A percentile compares a stretch with the other conserved stretches of the same genome.
Evolutionary conservation across 83 land plant genomes (phyloP).

Genomic region (Isoetes engelmannii): DNA sequence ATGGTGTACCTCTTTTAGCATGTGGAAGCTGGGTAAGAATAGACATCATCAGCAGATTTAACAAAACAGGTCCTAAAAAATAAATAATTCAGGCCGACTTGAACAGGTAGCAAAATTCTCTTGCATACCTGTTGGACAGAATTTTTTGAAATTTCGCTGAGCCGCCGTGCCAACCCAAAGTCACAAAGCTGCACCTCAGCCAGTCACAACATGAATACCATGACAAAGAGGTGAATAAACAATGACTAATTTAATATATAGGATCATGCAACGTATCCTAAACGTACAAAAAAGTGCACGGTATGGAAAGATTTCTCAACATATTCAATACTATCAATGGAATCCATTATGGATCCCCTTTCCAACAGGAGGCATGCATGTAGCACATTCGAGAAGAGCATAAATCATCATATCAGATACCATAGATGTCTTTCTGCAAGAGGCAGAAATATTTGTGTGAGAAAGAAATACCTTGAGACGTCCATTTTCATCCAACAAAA

Average conservation of each 20-base stretch:
- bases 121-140: conserved; percentile 57
- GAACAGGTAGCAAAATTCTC: neutral
- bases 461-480: conserved; percentile 59
- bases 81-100: neutral
- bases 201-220: neutral
- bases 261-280: too few species aligned
- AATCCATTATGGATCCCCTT: too few species aligned
- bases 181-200: conserved; percentile 65
- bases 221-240: neutral
- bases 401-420: too few species aligned
- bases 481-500: conserved; percentile 94
- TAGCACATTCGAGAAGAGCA: too few species aligned
- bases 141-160: conserved; percentile 72
- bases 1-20: conserved; percentile 95
- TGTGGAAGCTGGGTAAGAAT: conserved; percentile 65
- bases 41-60: neutral
- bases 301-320: too few species aligned
- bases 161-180: conserved; percentile 85
- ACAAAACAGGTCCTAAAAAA: neutral
- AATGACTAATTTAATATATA: too few species aligned
- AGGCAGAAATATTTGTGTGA: neutral
- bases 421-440: too few species aligned
- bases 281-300: too few species aligned
- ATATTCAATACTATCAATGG: too few species aligned
- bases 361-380: too few species aligned